phyloP scores from a whole-genome alignment of 441 rosid genomes.

The Francoa sonchifolia region DNA sequence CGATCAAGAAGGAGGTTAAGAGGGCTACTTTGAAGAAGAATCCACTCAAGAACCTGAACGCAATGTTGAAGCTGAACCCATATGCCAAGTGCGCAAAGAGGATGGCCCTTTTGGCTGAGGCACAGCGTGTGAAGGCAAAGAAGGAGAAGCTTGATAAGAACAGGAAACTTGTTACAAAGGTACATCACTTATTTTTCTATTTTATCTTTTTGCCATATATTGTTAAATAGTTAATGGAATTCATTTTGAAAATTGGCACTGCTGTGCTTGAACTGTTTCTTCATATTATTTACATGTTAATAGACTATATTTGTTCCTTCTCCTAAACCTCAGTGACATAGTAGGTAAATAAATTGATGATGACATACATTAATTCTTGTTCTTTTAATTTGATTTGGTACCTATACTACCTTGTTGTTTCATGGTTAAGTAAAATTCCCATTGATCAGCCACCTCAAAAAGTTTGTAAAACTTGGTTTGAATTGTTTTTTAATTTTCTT shows the following conservation, averaged over 20 bases:
- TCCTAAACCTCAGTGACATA: too few relatives aligned
- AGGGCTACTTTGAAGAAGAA: slow-evolving; percentile 86
- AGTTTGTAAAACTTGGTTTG: too few relatives aligned
- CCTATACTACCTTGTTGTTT: too few relatives aligned
- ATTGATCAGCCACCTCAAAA: too few relatives aligned
- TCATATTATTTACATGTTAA: neutral
- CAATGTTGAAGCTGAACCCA: slow-evolving; percentile 70
- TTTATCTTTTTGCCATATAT: neutral
- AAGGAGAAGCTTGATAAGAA: slow-evolving; percentile 89
- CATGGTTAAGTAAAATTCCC: too few relatives aligned
- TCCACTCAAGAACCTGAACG: slow-evolving; percentile 72
- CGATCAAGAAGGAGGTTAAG: slow-evolving; percentile 55
- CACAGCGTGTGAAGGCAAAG: slow-evolving; percentile 75
- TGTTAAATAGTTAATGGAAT: neutral
- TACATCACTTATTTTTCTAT: slow-evolving; percentile 12
- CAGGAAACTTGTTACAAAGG: slow-evolving; percentile 66
- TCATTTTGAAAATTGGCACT: neutral
- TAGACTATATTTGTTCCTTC: neutral
- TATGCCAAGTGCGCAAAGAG: slow-evolving; percentile 90
- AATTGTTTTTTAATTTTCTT: too few relatives aligned
- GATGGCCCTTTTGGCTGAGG: slow-evolving; percentile 89
- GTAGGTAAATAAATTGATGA: too few relatives aligned
- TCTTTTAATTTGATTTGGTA: too few relatives aligned
- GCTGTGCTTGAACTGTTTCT: too few relatives aligned
- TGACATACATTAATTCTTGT: neutral